Conservation (phyloP, 495 filamentous ascomycete genomes). For the Cryomyces minteri region DNA sequence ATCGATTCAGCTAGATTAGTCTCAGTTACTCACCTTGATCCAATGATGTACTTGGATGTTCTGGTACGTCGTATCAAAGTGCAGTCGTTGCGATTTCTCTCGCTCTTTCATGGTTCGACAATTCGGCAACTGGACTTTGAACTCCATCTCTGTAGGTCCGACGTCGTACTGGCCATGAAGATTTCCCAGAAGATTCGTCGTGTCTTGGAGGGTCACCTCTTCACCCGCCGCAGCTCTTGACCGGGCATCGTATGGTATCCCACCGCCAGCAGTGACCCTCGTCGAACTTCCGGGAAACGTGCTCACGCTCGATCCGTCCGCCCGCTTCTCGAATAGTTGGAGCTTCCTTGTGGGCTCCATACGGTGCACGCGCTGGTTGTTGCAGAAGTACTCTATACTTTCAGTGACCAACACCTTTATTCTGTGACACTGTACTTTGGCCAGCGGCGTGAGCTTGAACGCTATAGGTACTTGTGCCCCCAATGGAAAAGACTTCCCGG, state of each 20-base stretch:
- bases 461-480: conserved; percentile 89
- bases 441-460: conserved; percentile 89
- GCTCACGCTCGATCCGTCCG: conserved; percentile 59
- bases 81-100: conserved; percentile 52
- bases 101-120: conserved; percentile 71
- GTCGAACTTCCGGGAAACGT: conserved; percentile 67
- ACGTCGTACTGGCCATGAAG: conserved; percentile 45
- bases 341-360: conserved; percentile 76
- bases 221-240: conserved; percentile 39
- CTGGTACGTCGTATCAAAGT: conserved; percentile 90
- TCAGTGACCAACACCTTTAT: conserved; percentile 93
- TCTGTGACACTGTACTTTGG: conserved; percentile 91
- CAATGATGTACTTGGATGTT: conserved; percentile 96
- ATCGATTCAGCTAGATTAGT: conserved; percentile 2
- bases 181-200: conserved; percentile 66
- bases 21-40: conserved; percentile 63
- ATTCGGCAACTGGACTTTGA: conserved; percentile 89
- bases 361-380: conserved; percentile 72
- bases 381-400: conserved; percentile 83
- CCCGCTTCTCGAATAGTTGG: conserved; percentile 74
- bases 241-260: conserved; percentile 45
- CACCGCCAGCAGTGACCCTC: conserved; percentile 64
- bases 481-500: conserved; percentile 92
- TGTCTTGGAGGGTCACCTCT: conserved; percentile 28
- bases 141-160: conserved; percentile 92